Base-by-base conservation (phyloP, 139 green algal species). In the Chlorella vulgaris region DNA sequence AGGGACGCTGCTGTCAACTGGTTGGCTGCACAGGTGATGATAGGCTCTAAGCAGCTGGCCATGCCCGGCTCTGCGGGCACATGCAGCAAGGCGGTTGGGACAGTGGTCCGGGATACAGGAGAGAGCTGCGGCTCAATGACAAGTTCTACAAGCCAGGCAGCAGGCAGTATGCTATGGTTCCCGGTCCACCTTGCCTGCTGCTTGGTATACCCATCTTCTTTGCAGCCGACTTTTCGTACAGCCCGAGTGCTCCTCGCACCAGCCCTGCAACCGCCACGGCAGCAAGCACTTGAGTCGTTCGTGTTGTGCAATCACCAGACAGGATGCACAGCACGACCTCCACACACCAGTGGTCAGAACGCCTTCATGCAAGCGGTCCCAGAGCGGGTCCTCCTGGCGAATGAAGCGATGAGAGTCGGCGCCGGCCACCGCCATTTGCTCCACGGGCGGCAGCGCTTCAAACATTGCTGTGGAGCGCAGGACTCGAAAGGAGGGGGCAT, bases 181-280 rank as follows among this genome's bases (percentile, higher is more conserved):
- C 38, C 15, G 29, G 21, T 24, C 65, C 19, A 47, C 4, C 50
- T 63, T 18, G 10, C 75, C 79, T 82, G 47, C 43, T 24, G 22
- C 70, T 81, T 1, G 76, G 55, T 50, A 93, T 78, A 1, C 82
- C 77, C 15, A 92, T 43, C 40, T 74, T 33, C 69, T 86, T 86
- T 18, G 75, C 78, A 19, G 83, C 83, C 15, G 43, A 42, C 3
- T 38, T 71, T 66, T 95, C 90, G 26, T 89, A 86, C 18, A 95
- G 86, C 8, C 91, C 91, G 50, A 95, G 84, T n/a, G 83, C 87
- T 1, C 71, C 69, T n/a, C 86, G 87, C 2, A 94, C 76, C 22
- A 67, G 42, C 47, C 86, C 81, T 79, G 73, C 53, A 65, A 8
- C 47, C 24, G 18, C 24, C 10, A 2, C 0, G 18, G 2, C 15